Percentiles rank a stretch among this genome's conserved stretches.
phyloP scores from a whole-genome alignment of 176 grass and related monocot species.

The Oropetium thomaeum region DNA sequence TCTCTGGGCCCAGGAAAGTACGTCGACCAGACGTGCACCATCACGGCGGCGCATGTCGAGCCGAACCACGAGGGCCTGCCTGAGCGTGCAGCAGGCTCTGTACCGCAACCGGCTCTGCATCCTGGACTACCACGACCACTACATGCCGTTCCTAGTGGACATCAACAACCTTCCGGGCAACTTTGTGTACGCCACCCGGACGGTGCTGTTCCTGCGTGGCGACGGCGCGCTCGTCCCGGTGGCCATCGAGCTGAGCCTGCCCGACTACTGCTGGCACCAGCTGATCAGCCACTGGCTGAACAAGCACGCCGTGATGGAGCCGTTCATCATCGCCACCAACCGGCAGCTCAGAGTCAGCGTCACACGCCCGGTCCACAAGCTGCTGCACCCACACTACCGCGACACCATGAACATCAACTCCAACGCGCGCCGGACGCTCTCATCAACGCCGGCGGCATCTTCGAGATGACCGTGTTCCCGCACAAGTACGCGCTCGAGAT shows the following conservation, averaged over 20 bases:
- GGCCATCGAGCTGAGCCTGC: constrained; percentile 19
- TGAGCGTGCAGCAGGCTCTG: constrained; percentile 46
- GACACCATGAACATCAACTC: constrained; percentile 31
- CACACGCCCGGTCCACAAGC: constrained; percentile 1
- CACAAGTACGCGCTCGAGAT: constrained; percentile 28
- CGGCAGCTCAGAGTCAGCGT: constrained; percentile 33
- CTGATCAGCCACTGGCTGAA: constrained; percentile 20
- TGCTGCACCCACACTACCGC: not conserved
- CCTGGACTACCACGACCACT: constrained; percentile 68
- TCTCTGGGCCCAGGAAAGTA: constrained; percentile 53
- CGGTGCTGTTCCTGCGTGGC: constrained; percentile 26
- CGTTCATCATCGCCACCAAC: not conserved
- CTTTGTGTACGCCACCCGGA: constrained; percentile 65
- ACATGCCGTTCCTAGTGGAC: constrained; percentile 50
- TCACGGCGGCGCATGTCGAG: constrained; percentile 44
- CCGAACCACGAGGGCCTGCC: constrained; percentile 36
- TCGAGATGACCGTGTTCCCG: constrained; percentile 36
- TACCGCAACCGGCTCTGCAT: constrained; percentile 47
- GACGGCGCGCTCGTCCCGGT: constrained; percentile 13
- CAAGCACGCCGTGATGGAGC: constrained; percentile 29
- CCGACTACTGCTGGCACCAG: constrained; percentile 24
- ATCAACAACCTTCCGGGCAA: constrained; percentile 31
- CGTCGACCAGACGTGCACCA: constrained; percentile 60
- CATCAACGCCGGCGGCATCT: constrained; percentile 41
- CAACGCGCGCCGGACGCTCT: constrained; percentile 23